Base-by-base conservation (phyloP, 2,329 filamentous ascomycete genomes). In the Sarocladiaceae sp. region DNA sequence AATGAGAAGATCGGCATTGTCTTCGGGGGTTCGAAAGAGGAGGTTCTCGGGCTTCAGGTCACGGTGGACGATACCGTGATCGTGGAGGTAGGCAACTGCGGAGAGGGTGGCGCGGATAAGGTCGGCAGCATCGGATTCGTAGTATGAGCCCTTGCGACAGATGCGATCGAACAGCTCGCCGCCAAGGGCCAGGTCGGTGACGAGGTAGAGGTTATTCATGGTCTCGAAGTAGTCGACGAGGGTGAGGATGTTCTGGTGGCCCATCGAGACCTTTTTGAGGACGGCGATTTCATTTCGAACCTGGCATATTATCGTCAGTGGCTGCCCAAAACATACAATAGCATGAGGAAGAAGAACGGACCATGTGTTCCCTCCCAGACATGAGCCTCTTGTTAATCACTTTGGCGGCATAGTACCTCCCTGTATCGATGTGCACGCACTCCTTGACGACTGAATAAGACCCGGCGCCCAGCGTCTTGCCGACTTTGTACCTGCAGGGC, bases 211-310 rank as follows among this genome's bases (percentile, higher is more conserved):
- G 67, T 98, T 98, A 70, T 98, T 97, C 87, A 96, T 95, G 6
- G 93, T 98, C 71, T 98, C 93, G 61, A 98, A 98, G 68, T 97
- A 98, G 70, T 98, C 93, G 57, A 97, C 93, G 47, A 98, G 76
- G 1, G 93, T 98, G 49, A 98, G 72, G 62, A 98, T 97, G 62
- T 98, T 98, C 65, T 93, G 88, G 68, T 98, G 91, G 45, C 93
- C 93, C 87, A 98, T 95, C 1, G 91, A 97, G n/a, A 98, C 91
- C 59, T 85, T 85, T 67, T 97, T 97, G 53, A 98, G 76, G 20
- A 98, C 89, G 6, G 93, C 91, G 57, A 98, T 98, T 69, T 98
- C 93, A 63, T 98, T 98, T 50, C 93, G 85, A 47, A 95, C 88
- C 88, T 95, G 34, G 13, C 6, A 94, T 33, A 29, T 10, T 20